phyloP scores from a whole-genome alignment of 1,284 basidiomycete species.

The Ganoderma sp. region DNA sequence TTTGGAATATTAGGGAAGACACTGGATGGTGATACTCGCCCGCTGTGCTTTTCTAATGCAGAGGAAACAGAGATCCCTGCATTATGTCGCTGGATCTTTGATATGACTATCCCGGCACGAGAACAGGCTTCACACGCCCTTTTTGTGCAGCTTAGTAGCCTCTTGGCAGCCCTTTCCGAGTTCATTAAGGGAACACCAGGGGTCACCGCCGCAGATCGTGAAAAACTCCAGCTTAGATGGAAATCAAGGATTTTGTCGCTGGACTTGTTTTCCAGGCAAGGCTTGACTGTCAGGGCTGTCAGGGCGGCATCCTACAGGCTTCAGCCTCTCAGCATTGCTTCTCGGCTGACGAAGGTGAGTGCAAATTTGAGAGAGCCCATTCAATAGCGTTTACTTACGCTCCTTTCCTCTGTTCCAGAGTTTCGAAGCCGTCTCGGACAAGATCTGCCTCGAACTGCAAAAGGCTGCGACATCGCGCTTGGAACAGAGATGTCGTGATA shows the following conservation, averaged over 20 bases:
- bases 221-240: neutral
- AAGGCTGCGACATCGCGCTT: neutral
- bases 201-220: slow-evolving; percentile 9
- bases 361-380: neutral
- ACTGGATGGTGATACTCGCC: neutral
- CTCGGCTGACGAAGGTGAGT: neutral
- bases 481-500: neutral
- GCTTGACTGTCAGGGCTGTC: neutral
- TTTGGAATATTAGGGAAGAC: neutral
- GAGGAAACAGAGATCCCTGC: slow-evolving; percentile 13
- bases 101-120: slow-evolving; percentile 7
- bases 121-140: slow-evolving; percentile 2
- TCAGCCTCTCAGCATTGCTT: neutral
- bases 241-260: neutral
- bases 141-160: neutral
- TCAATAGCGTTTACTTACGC: neutral
- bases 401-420: neutral
- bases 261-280: too few relatives aligned
- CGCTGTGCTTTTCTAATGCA: neutral
- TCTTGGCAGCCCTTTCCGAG: neutral
- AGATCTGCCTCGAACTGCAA: neutral
- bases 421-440: neutral
- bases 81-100: slow-evolving; percentile 7
- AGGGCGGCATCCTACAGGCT: neutral
- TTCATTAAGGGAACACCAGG: neutral